Conservation (phyloP, 148 eudicot genomes). For the Vaccinium corymbosum region DNA sequence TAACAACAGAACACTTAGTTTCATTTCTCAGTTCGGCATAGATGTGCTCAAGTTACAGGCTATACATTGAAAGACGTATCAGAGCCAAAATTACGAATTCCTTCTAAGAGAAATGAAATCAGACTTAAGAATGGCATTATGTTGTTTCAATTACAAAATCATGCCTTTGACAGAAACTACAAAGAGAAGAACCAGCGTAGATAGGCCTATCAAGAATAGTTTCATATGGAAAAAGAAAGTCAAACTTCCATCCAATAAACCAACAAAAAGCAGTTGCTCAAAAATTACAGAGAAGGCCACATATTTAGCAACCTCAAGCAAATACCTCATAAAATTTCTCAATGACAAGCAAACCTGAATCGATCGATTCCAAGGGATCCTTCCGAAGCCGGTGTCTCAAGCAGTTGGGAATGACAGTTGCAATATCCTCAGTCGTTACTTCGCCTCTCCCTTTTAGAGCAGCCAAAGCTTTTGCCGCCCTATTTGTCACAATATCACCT, state of each 20-base stretch:
- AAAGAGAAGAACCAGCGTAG: not conserved
- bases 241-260: not conserved
- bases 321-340: slow-evolving; percentile 93
- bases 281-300: slow-evolving; percentile 17
- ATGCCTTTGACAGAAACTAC: not conserved
- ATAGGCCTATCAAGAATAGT: not conserved
- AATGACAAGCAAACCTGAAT: slow-evolving; percentile 85
- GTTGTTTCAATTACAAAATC: not conserved
- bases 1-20: not conserved
- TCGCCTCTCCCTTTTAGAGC: slow-evolving; percentile 79
- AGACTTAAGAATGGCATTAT: not conserved
- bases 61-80: not conserved
- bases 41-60: not conserved
- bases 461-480: slow-evolving; percentile 96
- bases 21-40: not conserved
- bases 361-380: slow-evolving; percentile 94
- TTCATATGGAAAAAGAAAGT: not conserved
- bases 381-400: slow-evolving; percentile 87
- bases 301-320: slow-evolving; percentile 33
- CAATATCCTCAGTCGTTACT: slow-evolving; percentile 84
- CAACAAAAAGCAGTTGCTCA: not conserved
- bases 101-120: not conserved
- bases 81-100: not conserved
- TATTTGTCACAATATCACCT: slow-evolving; percentile 90
- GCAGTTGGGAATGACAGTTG: slow-evolving; percentile 90